Evolutionary conservation across 2,329 filamentous ascomycete species (phyloP), one percentile per base, ranked within the genome.

Genomic region (Neoarthrinium moseri): DNA sequence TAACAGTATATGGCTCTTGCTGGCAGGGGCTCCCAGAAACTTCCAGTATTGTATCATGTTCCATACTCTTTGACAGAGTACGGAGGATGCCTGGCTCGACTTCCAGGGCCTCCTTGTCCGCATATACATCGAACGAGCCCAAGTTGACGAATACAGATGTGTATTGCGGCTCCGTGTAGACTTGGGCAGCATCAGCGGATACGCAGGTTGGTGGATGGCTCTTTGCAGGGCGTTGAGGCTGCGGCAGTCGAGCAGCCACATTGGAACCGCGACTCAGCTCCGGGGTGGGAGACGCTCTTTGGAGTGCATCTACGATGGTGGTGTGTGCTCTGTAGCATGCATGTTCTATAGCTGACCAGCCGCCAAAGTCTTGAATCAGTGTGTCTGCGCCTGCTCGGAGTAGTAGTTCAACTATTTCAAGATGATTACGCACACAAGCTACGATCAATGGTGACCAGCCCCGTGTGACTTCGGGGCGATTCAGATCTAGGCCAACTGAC

Each of bases 301-400:
- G 20, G 5, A 49, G 33, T 23, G 39, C 15, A 4, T 23, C 39
- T 10, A 46, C 47, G 6, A 49, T 39, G 13, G 33, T 6, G 43
- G 44, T 49, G 15, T 49, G 43, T 10, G 32, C 48, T 26, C 45
- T 41, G 38, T 50, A 50, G 5, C 45, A 30, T 11, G 48, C 48
- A 21, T 47, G 39, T n/a, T 47, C 48, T 21, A 47, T 32, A 23
- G 48, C 40, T n/a, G 48, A 26, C 48, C 48, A 50, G 30, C 45
- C 48, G n/a, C 38, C 39, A n/a, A 18, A 17, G 32, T 50, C 48
- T 24, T 21, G 34, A 4, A 20, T 20, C 12, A 12, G 10, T 11
- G 10, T 8, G 30, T 38, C 36, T 39, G 44, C 41, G 8, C 45
- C 48, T 18, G 36, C 36, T 18, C 26, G n/a, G 5, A 50, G 36